phyloP scores from a whole-genome alignment of 805 yeast species.

The Yarrowia hollandica region DNA sequence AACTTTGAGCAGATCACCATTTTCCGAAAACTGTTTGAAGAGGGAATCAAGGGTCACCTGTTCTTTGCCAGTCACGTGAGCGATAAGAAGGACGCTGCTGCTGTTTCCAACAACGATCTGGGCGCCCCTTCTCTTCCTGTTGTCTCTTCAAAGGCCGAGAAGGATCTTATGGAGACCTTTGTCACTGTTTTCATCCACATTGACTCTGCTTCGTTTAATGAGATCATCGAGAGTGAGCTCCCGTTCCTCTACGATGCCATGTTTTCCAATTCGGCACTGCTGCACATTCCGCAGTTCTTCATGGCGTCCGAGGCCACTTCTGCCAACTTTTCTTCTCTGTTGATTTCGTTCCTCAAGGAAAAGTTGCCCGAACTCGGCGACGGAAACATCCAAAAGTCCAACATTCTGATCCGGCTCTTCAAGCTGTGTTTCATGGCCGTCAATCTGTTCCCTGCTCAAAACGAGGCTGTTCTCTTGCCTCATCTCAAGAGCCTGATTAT shows the following conservation, averaged over 20 bases:
- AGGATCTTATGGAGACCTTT: slow-evolving; percentile 91
- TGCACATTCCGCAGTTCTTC: slow-evolving; percentile 92
- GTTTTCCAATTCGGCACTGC: slow-evolving; percentile 76
- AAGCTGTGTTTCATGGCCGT: slow-evolving; percentile 95
- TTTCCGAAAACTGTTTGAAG: slow-evolving; percentile 73
- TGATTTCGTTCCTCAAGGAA: slow-evolving; percentile 71
- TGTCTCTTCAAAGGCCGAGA: slow-evolving; percentile 86
- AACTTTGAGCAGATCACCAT: slow-evolving; percentile 80
- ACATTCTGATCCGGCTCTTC: slow-evolving; percentile 80
- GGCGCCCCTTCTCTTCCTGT: slow-evolving; percentile 78
- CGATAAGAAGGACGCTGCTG: slow-evolving; percentile 40
- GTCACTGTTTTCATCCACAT: slow-evolving; percentile 91
- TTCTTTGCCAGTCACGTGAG: slow-evolving; percentile 59
- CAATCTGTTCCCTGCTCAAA: slow-evolving; percentile 77
- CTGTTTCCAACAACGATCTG: slow-evolving; percentile 36
- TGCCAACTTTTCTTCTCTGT: slow-evolving; percentile 82
- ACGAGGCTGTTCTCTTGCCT: slow-evolving; percentile 85
- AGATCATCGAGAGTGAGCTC: slow-evolving; percentile 78
- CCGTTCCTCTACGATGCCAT: slow-evolving; percentile 75
- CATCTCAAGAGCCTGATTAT: slow-evolving; percentile 82
- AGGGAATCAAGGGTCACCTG: slow-evolving; percentile 76
- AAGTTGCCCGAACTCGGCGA: slow-evolving; percentile 79
- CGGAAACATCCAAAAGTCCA: slow-evolving; percentile 71
- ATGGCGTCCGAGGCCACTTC: slow-evolving; percentile 93
- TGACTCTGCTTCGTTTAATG: slow-evolving; percentile 94